These are phyloP conservation scores for Boletellus emodensis DNA, from an alignment of 768 basidiomycete genomes.

Conservation along the genomic window DNA sequence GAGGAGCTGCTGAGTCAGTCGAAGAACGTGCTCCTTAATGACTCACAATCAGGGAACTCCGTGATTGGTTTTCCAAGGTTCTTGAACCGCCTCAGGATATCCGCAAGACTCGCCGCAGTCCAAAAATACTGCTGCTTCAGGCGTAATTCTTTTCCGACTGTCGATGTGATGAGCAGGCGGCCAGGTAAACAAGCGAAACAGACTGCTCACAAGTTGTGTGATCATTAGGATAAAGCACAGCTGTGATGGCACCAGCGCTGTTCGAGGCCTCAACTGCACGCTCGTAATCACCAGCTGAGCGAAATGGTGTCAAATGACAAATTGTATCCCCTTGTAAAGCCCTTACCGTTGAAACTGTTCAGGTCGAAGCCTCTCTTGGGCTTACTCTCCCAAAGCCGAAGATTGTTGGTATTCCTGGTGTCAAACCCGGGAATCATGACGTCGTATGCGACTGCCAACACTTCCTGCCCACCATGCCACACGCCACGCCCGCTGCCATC, in stretches of 20 bases:
- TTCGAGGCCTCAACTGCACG: conserved; percentile 83
- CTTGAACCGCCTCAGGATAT: conserved; percentile 92
- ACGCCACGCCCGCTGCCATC: conserved; percentile 58
- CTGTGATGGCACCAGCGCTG: conserved; percentile 89
- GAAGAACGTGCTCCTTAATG: not conserved
- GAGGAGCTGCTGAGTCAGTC: conserved; percentile 3
- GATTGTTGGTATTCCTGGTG: conserved; percentile 85
- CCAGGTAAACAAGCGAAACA: not conserved
- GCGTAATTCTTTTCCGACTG: conserved; percentile 83
- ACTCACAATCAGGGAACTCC: conserved; percentile 78
- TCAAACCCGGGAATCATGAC: conserved; percentile 85
- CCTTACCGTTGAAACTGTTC: conserved; percentile 87
- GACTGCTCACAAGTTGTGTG: conserved; percentile 57
- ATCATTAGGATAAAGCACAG: conserved; percentile 95
- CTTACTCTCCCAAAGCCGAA: conserved; percentile 80
- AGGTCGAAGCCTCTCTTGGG: conserved; percentile 90
- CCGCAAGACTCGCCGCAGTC: conserved; percentile 83
- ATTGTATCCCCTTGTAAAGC: too few species aligned
- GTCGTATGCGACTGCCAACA: conserved; percentile 90
- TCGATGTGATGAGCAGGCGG: not conserved
- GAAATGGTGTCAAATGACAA: conserved; percentile 2
- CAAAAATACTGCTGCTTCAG: conserved; percentile 98
- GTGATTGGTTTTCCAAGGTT: conserved; percentile 76
- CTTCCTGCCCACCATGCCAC: conserved; percentile 92
- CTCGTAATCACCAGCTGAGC: conserved; percentile 86